Evolutionary conservation across 1,284 basidiomycete species (phyloP), one percentile per base, ranked within the genome.

Genomic region (Apiotrichum akiyoshidainum): DNA sequence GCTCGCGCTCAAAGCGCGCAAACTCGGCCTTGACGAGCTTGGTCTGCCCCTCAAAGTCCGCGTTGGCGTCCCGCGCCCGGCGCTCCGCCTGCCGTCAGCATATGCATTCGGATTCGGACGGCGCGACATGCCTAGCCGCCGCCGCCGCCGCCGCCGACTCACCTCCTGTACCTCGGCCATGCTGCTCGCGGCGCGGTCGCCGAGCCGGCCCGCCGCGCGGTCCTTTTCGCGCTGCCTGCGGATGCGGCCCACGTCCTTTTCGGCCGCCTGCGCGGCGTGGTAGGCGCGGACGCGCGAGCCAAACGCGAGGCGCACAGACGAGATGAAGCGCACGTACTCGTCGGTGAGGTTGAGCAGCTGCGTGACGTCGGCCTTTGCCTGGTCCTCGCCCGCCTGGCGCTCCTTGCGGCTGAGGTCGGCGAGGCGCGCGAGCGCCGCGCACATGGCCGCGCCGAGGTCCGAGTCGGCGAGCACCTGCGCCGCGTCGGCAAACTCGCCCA

Each of bases 261-360:
- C 92, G 4, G 87, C 83, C 6, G 81, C 82, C 71, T 92, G 89
- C 88, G 88, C 94, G 11, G 81, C 76, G 63, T 88, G 83, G 72
- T 90, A 93, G 19, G 85, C 85, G 58, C 92, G 88, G 63, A 94
- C 84, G 49, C 95, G 87, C 0, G 90, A 88, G 47, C 81, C 84
- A 48, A 50, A 48, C 80, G 87, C 60, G 70, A 92, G 90, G 66
- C 92, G 83, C 52, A 97, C 92, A 59, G 89, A 92, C 60, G 86
- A 87, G 60, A 97, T 92, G 51, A 97, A 82, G 46, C 95, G 83
- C 33, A 92, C 86, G 74, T 98, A 98, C 77, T 97, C 94, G 71
- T 98, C 92, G 46, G 86, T 88, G 82, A 76, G 67, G 60, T 85
- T 85, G 82, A 92, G 82, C 26, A 95, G 74, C 3, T 88, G 86